Evolutionary conservation across 768 basidiomycete species (phyloP).

Genomic region (Hemileccinum impolitum): DNA sequence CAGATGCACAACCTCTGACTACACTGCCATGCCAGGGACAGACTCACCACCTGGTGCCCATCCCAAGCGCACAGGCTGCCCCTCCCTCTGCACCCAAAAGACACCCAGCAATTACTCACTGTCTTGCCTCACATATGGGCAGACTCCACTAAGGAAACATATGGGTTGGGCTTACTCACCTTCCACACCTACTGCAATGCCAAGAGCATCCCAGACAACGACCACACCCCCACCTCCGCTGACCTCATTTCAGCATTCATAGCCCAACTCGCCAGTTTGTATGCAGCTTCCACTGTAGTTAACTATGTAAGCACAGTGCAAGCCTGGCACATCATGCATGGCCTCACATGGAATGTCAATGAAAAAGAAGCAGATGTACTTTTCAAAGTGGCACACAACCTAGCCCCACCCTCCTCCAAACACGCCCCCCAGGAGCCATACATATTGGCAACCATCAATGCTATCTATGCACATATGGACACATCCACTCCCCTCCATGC

Average conservation of each 20-base stretch:
- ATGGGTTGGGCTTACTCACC: neutral
- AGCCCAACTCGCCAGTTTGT: neutral
- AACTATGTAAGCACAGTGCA: constrained; percentile 9
- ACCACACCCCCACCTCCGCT: neutral
- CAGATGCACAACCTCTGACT: too few relatives aligned
- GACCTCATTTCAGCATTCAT: constrained; percentile 15
- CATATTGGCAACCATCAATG: constrained; percentile 9
- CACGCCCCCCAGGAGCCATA: constrained; percentile 3
- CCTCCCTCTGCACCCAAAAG: too few relatives aligned
- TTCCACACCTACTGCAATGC: constrained; percentile 43
- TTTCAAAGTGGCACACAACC: constrained; percentile 8
- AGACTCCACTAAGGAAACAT: neutral
- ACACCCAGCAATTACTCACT: too few relatives aligned
- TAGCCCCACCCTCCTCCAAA: constrained; percentile 10
- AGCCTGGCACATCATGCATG: constrained; percentile 28
- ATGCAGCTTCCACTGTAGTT: constrained; percentile 9
- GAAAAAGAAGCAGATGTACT: constrained; percentile 10
- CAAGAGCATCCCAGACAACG: neutral
- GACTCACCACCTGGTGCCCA: too few relatives aligned
- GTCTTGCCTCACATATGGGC: too few relatives aligned
- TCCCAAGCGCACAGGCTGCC: too few relatives aligned
- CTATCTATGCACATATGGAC: neutral
- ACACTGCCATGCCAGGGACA: too few relatives aligned
- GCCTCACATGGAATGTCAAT: constrained; percentile 15
- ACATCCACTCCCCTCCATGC: neutral